Conservation (phyloP, 2,329 filamentous ascomycete genomes). For the Fusarium sterilihyphosum region DNA sequence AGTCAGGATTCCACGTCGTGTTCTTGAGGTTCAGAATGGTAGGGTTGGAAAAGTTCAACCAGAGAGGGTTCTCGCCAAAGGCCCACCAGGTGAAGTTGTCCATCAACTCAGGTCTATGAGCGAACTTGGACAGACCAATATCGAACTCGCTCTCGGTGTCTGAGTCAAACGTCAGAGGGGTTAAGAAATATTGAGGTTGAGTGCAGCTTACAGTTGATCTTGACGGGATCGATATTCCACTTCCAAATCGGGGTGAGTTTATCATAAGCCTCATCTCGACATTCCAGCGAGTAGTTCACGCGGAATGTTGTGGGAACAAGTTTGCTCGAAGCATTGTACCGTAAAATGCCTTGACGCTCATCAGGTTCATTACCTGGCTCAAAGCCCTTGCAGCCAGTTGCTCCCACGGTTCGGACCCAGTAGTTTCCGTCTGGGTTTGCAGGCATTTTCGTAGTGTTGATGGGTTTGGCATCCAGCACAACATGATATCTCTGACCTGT, state of each 20-base stretch:
- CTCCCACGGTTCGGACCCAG: not conserved
- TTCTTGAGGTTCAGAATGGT: constrained; percentile 18
- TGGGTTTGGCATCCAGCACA: not conserved
- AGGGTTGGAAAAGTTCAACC: constrained; percentile 25
- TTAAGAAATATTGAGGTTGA: fast-evolving
- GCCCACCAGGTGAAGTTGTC: constrained; percentile 1
- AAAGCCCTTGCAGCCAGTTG: not conserved
- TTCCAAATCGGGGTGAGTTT: not conserved
- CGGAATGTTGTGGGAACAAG: not conserved
- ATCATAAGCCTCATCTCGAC: not conserved
- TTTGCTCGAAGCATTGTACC: not conserved
- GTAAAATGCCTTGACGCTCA: not conserved
- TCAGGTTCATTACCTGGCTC: not conserved
- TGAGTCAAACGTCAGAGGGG: not conserved
- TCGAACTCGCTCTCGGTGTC: not conserved
- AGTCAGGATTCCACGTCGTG: constrained; percentile 4
- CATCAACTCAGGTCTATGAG: not conserved
- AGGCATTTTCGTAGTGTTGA: not conserved
- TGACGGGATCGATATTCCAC: not conserved
- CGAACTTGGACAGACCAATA: not conserved
- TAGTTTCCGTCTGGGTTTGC: not conserved
- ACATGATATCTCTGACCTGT: not conserved
- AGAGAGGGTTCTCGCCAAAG: constrained; percentile 14
- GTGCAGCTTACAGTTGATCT: not conserved
- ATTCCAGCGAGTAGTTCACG: not conserved